Evolutionary conservation across 345 rosid genomes (phyloP).

Genomic region (Adansonia digitata): DNA sequence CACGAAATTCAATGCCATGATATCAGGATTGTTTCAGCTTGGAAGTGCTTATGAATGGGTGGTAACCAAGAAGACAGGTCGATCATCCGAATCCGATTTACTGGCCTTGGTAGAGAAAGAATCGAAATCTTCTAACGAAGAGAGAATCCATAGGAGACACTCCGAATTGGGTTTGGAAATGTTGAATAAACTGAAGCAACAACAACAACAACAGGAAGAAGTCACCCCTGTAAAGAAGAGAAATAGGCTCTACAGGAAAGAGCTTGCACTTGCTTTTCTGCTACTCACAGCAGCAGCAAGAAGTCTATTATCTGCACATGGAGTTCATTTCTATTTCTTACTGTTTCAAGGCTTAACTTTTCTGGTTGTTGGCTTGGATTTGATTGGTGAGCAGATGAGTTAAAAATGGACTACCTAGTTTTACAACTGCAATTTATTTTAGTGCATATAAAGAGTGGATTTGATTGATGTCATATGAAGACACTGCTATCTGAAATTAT

Average conservation of each 20-base stretch:
- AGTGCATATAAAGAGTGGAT: slow-evolving; percentile 12
- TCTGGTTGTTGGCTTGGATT: slow-evolving; percentile 77
- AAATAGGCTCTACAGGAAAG: slow-evolving; percentile 67
- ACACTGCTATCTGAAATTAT: slow-evolving; percentile 6
- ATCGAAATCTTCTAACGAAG: slow-evolving; percentile 41
- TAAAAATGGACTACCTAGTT: slow-evolving; percentile 12
- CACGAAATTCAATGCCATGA: slow-evolving; percentile 92
- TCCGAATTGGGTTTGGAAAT: slow-evolving; percentile 68
- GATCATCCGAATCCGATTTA: slow-evolving; percentile 84
- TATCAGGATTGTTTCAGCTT: slow-evolving; percentile 82
- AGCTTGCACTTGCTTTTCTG: slow-evolving; percentile 77
- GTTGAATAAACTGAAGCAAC: slow-evolving; percentile 53
- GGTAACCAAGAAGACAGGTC: slow-evolving; percentile 82
- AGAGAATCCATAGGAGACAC: slow-evolving; percentile 57
- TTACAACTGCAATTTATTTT: neutral
- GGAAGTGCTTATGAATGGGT: slow-evolving; percentile 92
- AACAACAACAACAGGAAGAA: slow-evolving; percentile 36
- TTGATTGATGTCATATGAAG: neutral
- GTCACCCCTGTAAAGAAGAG: slow-evolving; percentile 36
- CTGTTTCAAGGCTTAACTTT: slow-evolving; percentile 81
- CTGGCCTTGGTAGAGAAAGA: slow-evolving; percentile 70
- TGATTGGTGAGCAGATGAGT: slow-evolving; percentile 86
- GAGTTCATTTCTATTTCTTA: slow-evolving; percentile 89
- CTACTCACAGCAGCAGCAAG: slow-evolving; percentile 78
- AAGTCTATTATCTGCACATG: slow-evolving; percentile 75